Percentiles rank a stretch among this genome's conserved stretches.
Evolutionary conservation across 83 land plant genomes (phyloP).

Genomic region (Thuja plicata): DNA sequence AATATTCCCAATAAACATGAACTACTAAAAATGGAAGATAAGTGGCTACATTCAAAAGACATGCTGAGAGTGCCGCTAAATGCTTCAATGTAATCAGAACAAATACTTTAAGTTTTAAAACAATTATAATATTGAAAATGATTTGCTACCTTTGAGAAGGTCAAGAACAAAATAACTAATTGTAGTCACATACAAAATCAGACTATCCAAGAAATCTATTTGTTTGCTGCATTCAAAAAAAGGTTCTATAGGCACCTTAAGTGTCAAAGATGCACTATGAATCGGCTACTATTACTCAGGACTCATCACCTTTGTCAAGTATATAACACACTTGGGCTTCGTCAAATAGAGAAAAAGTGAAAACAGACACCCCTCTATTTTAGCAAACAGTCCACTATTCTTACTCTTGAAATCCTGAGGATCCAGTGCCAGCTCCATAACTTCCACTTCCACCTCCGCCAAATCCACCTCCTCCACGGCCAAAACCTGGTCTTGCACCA

Average conservation of each 20-base stretch:
- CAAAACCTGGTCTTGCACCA: slow-evolving; percentile 51
- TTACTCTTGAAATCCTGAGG: slow-evolving; percentile 1
- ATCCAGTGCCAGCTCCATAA: slow-evolving; percentile 2
- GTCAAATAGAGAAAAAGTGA: background rate
- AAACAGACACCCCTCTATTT: background rate
- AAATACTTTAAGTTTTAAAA: background rate
- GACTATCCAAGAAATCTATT: background rate
- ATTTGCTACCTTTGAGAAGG: background rate
- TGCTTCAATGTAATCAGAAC: background rate
- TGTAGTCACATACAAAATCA: background rate
- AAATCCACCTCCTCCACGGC: slow-evolving; percentile 62
- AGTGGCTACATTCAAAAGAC: background rate
- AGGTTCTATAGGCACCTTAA: background rate
- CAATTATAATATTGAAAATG: background rate
- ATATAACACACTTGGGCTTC: background rate
- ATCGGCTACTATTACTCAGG: background rate
- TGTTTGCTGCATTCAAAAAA: background rate
- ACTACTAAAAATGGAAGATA: background rate
- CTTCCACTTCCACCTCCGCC: slow-evolving; percentile 22
- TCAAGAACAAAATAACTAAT: background rate
- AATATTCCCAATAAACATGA: background rate
- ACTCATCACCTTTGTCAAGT: background rate
- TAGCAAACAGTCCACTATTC: background rate
- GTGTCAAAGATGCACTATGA: background rate
- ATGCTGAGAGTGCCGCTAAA: background rate